phyloP scores from a whole-genome alignment of 768 basidiomycete species.

The Sporobolomyces phaffii region DNA sequence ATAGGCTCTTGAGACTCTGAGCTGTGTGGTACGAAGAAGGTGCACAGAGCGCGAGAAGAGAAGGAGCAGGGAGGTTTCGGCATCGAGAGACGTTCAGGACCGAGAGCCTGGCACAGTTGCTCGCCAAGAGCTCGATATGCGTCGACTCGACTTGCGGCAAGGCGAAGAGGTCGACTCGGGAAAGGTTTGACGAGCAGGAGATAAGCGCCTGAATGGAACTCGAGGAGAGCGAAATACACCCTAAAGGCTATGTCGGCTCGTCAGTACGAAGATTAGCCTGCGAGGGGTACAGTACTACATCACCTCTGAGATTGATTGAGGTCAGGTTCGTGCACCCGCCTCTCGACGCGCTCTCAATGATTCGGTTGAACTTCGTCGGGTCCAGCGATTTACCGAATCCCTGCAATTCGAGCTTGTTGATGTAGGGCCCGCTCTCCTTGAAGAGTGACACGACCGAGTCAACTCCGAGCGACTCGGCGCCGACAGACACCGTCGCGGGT shows the following conservation, averaged over 20 bases:
- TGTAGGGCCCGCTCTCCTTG: constrained; percentile 59
- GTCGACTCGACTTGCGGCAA: constrained; percentile 65
- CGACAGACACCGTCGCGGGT: constrained; percentile 56
- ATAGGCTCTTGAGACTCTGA: constrained; percentile 55
- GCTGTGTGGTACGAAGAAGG: background rate
- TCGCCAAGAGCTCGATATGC: constrained; percentile 60
- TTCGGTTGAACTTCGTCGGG: background rate
- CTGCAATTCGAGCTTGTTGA: constrained; percentile 57
- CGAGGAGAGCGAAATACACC: constrained; percentile 63
- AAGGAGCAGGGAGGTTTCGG: constrained; percentile 55
- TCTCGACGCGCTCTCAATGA: background rate
- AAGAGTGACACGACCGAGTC: constrained; percentile 56
- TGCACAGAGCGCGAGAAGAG: constrained; percentile 43
- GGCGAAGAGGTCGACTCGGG: constrained; percentile 65
- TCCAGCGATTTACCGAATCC: constrained; percentile 46
- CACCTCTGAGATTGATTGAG: constrained; percentile 16
- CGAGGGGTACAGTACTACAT: no score
- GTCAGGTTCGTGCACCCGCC: background rate
- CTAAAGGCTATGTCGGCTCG: constrained; percentile 44
- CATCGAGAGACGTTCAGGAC: constrained; percentile 69
- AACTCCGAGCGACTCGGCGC: constrained; percentile 53
- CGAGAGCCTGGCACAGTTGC: constrained; percentile 56
- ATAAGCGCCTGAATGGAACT: constrained; percentile 66
- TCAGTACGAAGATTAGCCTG: no score
- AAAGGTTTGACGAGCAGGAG: constrained; percentile 59